Evolutionary conservation across 2,329 filamentous ascomycete genomes (phyloP).

Genomic region (Lachnellula hyalina): DNA sequence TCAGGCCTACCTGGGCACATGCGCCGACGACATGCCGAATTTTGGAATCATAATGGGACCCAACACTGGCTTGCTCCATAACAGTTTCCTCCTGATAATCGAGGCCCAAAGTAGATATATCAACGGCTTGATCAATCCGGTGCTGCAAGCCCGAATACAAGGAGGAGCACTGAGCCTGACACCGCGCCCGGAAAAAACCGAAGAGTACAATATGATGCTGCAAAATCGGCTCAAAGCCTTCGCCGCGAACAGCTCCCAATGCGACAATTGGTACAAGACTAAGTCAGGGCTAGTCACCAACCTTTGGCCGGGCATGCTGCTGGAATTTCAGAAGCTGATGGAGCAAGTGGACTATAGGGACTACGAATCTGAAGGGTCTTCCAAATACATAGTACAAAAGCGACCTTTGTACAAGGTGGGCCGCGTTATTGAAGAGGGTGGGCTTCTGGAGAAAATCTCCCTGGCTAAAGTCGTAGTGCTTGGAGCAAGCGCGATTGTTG

Average conservation of each 20-base stretch:
- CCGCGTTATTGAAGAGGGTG: too few relatives aligned
- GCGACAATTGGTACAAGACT: constrained; percentile 11
- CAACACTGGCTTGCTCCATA: constrained; percentile 15
- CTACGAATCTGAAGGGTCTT: neutral
- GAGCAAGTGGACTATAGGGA: constrained; percentile 1
- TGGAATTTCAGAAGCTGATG: constrained; percentile 7
- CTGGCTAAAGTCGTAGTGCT: too few relatives aligned
- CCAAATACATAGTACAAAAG: too few relatives aligned
- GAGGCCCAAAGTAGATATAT: constrained; percentile 12
- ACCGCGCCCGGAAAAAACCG: neutral
- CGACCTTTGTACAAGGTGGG: too few relatives aligned
- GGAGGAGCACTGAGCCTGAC: neutral
- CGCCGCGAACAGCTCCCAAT: constrained; percentile 4
- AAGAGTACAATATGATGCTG: constrained; percentile 9
- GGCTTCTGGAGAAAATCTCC: too few relatives aligned
- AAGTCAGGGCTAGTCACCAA: constrained; percentile 9
- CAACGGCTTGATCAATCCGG: constrained; percentile 4
- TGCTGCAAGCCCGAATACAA: neutral
- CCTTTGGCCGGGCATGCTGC: constrained; percentile 7
- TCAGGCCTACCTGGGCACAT: constrained; percentile 1
- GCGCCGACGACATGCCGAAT: constrained; percentile 6
- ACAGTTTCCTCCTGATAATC: constrained; percentile 14
- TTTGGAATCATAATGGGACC: constrained; percentile 15
- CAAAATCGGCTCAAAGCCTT: neutral
- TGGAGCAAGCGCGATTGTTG: too few relatives aligned